phyloP scores from a whole-genome alignment of 2,329 filamentous ascomycete species.

The Zelopaecilomyces penicillatus region DNA sequence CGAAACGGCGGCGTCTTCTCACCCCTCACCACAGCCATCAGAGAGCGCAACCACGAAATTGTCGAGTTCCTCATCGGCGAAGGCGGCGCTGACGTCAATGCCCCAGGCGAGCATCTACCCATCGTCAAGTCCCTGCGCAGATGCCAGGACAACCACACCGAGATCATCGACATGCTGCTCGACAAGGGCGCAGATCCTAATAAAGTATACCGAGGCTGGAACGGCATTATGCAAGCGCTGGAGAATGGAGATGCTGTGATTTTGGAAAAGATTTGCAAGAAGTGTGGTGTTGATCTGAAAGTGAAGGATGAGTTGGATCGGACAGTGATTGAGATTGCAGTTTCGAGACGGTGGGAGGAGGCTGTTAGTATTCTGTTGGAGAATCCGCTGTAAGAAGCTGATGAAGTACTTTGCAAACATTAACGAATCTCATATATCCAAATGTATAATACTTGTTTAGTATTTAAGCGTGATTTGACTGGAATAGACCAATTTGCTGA shows the following conservation, averaged over 20 bases:
- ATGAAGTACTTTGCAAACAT: constrained; percentile 5
- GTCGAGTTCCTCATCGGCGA: constrained; percentile 53
- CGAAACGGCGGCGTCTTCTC: constrained; percentile 63
- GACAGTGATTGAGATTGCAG: constrained; percentile 49
- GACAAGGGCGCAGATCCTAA: constrained; percentile 59
- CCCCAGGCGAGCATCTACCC: constrained; percentile 61
- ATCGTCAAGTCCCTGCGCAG: constrained; percentile 61
- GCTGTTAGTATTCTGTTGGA: constrained; percentile 42
- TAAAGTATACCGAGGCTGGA: constrained; percentile 58
- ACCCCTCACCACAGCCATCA: constrained; percentile 57
- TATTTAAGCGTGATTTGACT: not conserved
- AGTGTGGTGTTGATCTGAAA: constrained; percentile 41
- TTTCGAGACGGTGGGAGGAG: constrained; percentile 50
- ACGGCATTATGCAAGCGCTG: constrained; percentile 55
- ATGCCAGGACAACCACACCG: constrained; percentile 45
- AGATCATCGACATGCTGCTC: constrained; percentile 55
- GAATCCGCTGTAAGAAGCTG: not conserved
- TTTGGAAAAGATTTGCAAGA: constrained; percentile 42
- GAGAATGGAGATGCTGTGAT: constrained; percentile 53
- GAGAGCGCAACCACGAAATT: constrained; percentile 53
- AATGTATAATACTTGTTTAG: not conserved
- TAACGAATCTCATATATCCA: not conserved
- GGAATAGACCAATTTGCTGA: too few relatives aligned
- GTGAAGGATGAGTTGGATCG: constrained; percentile 45
- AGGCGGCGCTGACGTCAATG: constrained; percentile 55